Base-by-base conservation (phyloP, 2,329 filamentous ascomycete genomes). In the Trichoderma sp. region DNA sequence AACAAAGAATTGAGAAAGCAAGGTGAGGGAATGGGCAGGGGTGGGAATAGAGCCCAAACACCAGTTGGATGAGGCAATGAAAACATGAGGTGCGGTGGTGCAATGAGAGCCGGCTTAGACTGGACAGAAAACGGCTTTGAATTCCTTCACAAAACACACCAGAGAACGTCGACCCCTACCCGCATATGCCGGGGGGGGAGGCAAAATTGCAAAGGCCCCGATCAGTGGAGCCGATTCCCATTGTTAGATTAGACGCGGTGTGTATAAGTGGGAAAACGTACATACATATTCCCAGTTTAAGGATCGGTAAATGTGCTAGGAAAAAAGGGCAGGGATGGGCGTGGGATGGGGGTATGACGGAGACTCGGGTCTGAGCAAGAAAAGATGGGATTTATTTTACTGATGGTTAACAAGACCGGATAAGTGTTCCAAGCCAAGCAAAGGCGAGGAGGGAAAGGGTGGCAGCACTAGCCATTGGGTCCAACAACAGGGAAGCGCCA, bases 391-490 rank as follows among this genome's bases (percentile, higher is more conserved):
- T 62, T 58, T 12, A 32, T 47, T 34, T 36, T 36, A 65, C 70
- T 34, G 72, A 74, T 71, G 65, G 65, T 72, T 74, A 72, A n/a
- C 47, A n/a, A 63, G 56, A 47, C 78, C 74, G 66, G 76, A 76
- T 78, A 74, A 78, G 76, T 76, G 77, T 76, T 18, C 73, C 74
- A 76, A 43, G 39, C 43, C 36, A 26, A 32, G 28, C 14, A n/a
- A 68, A 68, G 39, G 57, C 58, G 24, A 58, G 68, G 43, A 71
- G 36, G 57, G 60, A 62, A 53, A 75, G 73, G 71, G 77, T 78
- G 79, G 78, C 77, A 78, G 78, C 78, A 77, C 78, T 78, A 79
- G 71, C 64, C 76, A 62, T 39, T 76, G 72, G 77, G 73, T 43
- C 76, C 73, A 75, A 70, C 70, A 68, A 51, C 72, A 74, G 70